These are phyloP conservation scores for Thielaviopsis punctulata DNA, from an alignment of 2,329 filamentous ascomycete genomes.

Conservation along the genomic window DNA sequence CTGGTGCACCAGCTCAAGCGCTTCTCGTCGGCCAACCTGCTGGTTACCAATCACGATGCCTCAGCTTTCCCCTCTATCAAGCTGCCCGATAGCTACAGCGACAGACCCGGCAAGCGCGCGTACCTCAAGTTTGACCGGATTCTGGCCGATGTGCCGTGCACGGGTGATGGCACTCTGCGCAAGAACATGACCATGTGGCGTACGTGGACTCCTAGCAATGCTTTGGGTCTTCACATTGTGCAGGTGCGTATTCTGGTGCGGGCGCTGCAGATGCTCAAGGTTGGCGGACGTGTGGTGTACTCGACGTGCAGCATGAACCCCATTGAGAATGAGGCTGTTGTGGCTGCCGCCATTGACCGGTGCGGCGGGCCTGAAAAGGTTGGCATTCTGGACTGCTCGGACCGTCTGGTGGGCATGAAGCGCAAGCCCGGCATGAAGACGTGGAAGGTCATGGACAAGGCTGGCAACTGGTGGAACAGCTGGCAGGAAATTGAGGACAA, in stretches of 20 bases:
- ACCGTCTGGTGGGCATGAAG: constrained; percentile 60
- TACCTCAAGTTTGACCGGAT: constrained; percentile 97
- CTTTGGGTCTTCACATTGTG: constrained; percentile 68
- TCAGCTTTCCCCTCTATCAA: constrained; percentile 88
- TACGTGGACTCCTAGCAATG: constrained; percentile 81
- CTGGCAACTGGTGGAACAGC: constrained; percentile 57
- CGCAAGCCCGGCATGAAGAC: constrained; percentile 57
- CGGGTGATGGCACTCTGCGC: constrained; percentile 79
- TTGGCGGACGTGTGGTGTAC: constrained; percentile 86
- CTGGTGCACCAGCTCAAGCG: constrained; percentile 95
- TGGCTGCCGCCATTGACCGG: constrained; percentile 73
- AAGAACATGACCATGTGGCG: constrained; percentile 94
- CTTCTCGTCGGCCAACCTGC: constrained; percentile 84
- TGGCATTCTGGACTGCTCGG: constrained; percentile 66
- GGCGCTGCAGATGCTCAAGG: constrained; percentile 88
- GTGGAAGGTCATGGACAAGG: constrained; percentile 88
- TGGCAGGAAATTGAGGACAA: constrained; percentile 69
- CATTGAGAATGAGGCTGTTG: constrained; percentile 86
- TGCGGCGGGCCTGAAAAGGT: constrained; percentile 75
- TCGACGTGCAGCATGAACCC: constrained; percentile 99
- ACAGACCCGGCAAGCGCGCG: constrained; percentile 37
- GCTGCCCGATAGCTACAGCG: constrained; percentile 43
- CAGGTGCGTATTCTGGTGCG: constrained; percentile 83
- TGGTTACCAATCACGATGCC: constrained; percentile 96
- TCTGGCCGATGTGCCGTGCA: constrained; percentile 90